A percentile compares a stretch with the other conserved stretches of the same genome.
These are phyloP conservation scores for Linanthus parryae DNA, from an alignment of 148 eudicot genomes.

Conservation along the genomic window DNA sequence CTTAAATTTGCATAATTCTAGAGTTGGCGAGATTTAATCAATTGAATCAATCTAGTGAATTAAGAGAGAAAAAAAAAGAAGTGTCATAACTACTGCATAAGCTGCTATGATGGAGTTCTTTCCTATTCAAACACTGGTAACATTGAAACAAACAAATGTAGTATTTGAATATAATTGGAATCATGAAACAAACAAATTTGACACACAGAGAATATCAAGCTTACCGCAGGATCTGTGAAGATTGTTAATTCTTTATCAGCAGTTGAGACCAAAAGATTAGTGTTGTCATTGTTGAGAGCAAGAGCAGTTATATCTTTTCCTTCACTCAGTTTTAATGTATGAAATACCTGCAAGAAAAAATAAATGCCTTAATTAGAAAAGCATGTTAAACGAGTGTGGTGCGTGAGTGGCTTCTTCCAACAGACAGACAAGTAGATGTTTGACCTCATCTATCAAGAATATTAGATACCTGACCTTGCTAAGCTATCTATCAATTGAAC, in stretches of 20 bases:
- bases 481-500: neutral
- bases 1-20: no score
- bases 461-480: neutral
- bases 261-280: conserved; percentile 92
- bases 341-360: conserved; percentile 62
- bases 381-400: no score
- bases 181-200: neutral
- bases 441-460: no score
- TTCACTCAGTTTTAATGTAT: conserved; percentile 55
- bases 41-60: no score
- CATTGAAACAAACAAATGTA: no score
- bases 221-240: conserved; percentile 96
- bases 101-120: no score
- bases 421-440: neutral
- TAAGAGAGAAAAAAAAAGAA: no score
- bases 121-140: no score
- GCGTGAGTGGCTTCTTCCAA: neutral
- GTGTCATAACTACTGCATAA: no score
- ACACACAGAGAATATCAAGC: conserved; percentile 19
- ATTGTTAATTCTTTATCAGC: conserved; percentile 69
- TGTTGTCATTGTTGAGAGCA: conserved; percentile 79
- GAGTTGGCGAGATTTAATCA: no score
- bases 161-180: no score
- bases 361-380: no score
- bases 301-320: conserved; percentile 84